These are phyloP conservation scores for Blastobotrys parvus DNA, from an alignment of 805 yeast genomes.

Conservation along the genomic window DNA sequence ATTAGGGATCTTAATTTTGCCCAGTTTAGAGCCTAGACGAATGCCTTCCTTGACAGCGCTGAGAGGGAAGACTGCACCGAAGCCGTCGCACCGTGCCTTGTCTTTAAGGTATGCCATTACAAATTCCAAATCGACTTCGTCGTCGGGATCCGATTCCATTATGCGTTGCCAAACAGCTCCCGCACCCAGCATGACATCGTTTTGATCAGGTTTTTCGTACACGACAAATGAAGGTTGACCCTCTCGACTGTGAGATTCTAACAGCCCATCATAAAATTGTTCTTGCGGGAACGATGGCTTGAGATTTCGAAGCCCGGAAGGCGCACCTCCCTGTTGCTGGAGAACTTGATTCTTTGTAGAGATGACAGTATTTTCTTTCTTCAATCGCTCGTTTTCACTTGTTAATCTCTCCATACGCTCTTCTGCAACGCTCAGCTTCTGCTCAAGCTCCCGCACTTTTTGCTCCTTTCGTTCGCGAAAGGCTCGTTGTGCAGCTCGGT, in stretches of 20 bases:
- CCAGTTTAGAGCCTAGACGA: neutral
- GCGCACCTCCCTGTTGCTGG: conserved; percentile 8
- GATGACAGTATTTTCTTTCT: conserved; percentile 47
- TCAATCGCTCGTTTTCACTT: conserved; percentile 43
- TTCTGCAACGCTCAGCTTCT: conserved; percentile 50
- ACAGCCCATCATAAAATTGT: conserved; percentile 12
- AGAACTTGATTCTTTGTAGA: conserved; percentile 55
- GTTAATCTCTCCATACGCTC: conserved; percentile 39
- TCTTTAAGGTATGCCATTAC: conserved; percentile 58
- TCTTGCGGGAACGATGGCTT: conserved; percentile 15
- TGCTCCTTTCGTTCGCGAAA: conserved; percentile 76
- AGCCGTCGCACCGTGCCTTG: conserved; percentile 67
- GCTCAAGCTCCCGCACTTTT: conserved; percentile 57
- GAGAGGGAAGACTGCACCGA: conserved; percentile 38
- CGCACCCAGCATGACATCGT: conserved; percentile 50
- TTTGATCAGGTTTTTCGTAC: conserved; percentile 24
- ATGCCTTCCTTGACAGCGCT: conserved; percentile 17
- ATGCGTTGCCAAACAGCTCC: conserved; percentile 83
- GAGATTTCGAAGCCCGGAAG: conserved; percentile 1
- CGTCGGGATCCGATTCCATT: conserved; percentile 29
- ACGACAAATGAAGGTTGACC: conserved; percentile 2
- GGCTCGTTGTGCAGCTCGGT: conserved; percentile 82
- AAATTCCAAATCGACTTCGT: conserved; percentile 40
- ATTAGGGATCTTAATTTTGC: no score
- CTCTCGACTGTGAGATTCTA: conserved; percentile 12